Conservation (phyloP, 1,284 basidiomycete species). For the Hypsizygus ulmarius region DNA sequence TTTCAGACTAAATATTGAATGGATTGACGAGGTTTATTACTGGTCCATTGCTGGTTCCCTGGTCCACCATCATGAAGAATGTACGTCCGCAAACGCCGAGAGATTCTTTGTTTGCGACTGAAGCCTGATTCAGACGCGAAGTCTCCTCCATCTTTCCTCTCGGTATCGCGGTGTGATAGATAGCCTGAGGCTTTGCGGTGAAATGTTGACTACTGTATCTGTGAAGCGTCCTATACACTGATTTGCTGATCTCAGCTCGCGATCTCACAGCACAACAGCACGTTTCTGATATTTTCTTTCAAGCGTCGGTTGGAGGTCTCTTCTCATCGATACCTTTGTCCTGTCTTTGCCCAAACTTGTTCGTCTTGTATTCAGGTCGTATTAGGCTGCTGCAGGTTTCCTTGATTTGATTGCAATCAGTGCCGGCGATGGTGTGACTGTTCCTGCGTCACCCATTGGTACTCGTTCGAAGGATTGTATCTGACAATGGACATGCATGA, state of each 20-base stretch:
- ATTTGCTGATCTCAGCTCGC: no score
- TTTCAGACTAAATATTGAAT: no score
- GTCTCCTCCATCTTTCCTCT: no score
- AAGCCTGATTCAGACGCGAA: no score
- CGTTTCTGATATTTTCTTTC: slow-evolving; percentile 1
- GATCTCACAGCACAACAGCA: not conserved
- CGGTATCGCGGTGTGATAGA: no score
- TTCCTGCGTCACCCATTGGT: not conserved
- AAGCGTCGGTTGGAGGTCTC: slow-evolving; percentile 1
- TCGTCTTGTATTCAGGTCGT: slow-evolving; percentile 3
- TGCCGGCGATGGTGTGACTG: not conserved
- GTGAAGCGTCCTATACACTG: no score
- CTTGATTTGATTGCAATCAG: slow-evolving; percentile 3
- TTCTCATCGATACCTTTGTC: not conserved
- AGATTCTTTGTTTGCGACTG: no score
- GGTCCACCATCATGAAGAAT: no score
- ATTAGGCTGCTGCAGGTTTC: not conserved
- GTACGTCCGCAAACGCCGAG: no score
- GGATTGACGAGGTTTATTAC: no score
- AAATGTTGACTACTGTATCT: no score
- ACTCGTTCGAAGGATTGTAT: not conserved
- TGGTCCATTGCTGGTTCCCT: no score
- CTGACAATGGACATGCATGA: not conserved
- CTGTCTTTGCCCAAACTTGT: slow-evolving; percentile 5
- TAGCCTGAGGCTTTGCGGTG: not conserved